phyloP scores from a whole-genome alignment of 2,329 filamentous ascomycete genomes.

The Paraphaeosphaeria sporulosa region DNA sequence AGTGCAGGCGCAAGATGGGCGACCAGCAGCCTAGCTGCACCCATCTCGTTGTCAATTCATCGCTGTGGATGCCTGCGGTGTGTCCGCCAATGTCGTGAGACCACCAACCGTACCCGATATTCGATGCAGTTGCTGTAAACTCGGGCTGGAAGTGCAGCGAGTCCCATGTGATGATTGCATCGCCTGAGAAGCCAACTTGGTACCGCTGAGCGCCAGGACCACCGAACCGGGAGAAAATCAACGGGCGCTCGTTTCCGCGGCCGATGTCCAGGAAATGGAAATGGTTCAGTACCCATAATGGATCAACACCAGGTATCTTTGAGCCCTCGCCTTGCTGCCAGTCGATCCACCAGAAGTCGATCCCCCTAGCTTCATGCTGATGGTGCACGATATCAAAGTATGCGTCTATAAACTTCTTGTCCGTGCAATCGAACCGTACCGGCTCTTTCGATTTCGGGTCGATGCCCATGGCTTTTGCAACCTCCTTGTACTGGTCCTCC shows the following conservation, averaged over 20 bases:
- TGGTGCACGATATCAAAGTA: slow-evolving; percentile 67
- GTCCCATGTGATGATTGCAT: slow-evolving; percentile 66
- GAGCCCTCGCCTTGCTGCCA: slow-evolving; percentile 70
- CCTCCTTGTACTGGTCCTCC: slow-evolving; percentile 64
- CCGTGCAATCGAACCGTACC: slow-evolving; percentile 64
- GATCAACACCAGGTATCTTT: slow-evolving; percentile 65
- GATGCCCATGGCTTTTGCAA: slow-evolving; percentile 61
- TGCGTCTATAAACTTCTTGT: slow-evolving; percentile 63
- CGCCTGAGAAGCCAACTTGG: slow-evolving; percentile 70
- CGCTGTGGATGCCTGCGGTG: slow-evolving; percentile 62
- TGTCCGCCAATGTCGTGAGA: slow-evolving; percentile 74
- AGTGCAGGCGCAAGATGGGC: slow-evolving; percentile 68
- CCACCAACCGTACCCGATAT: slow-evolving; percentile 75
- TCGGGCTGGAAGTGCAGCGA: slow-evolving; percentile 70
- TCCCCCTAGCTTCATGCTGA: slow-evolving; percentile 62
- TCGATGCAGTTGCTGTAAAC: slow-evolving; percentile 71
- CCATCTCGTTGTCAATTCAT: slow-evolving; percentile 68
- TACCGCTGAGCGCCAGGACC: slow-evolving; percentile 71
- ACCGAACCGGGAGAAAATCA: slow-evolving; percentile 69
- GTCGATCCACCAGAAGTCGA: slow-evolving; percentile 73
- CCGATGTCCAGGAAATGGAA: slow-evolving; percentile 67
- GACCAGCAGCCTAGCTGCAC: slow-evolving; percentile 69
- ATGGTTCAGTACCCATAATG: slow-evolving; percentile 71
- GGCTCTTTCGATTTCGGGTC: slow-evolving; percentile 60
- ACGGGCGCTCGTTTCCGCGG: slow-evolving; percentile 52